A percentile compares a stretch with the other conserved stretches of the same genome.
Evolutionary conservation across 768 basidiomycete species (phyloP).

Genomic region (Myochromella boudieri): DNA sequence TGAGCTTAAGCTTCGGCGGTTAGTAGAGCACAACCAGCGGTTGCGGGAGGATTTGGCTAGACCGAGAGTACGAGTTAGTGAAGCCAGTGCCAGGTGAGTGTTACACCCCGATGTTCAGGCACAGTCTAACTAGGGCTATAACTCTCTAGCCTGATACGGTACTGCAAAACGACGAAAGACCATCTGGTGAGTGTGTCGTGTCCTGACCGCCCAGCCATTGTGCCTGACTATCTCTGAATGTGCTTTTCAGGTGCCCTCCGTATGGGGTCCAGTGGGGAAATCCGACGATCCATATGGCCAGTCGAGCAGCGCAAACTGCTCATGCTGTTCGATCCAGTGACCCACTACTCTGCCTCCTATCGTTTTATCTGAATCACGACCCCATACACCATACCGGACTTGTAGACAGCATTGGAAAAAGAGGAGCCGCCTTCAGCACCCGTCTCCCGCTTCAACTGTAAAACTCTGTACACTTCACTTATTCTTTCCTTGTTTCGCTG

Average conservation of each 20-base stretch:
- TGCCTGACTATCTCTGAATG: not conserved
- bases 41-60: slow-evolving; percentile 87
- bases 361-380: too few species aligned
- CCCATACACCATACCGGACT: slow-evolving; percentile 15
- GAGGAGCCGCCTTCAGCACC: slow-evolving; percentile 10
- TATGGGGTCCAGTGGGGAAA: slow-evolving; percentile 95
- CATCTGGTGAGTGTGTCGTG: slow-evolving; percentile 46
- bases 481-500: not conserved
- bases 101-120: slow-evolving; percentile 14
- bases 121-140: too few species aligned
- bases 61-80: slow-evolving; percentile 87
- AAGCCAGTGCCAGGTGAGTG: slow-evolving; percentile 85
- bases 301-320: slow-evolving; percentile 44
- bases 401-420: slow-evolving; percentile 21
- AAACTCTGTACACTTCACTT: slow-evolving; percentile 9
- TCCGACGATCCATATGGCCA: slow-evolving; percentile 92
- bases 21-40: slow-evolving; percentile 93
- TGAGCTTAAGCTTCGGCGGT: slow-evolving; percentile 92
- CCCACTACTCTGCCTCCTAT: not conserved
- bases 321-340: slow-evolving; percentile 66
- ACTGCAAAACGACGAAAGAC: slow-evolving; percentile 93
- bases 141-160: slow-evolving; percentile 76
- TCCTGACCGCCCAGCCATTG: not conserved
- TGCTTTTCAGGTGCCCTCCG: slow-evolving; percentile 74
- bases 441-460: slow-evolving; percentile 11